Evolutionary conservation across 768 basidiomycete species (phyloP).

Genomic region (Leccinum pellstonianum): DNA sequence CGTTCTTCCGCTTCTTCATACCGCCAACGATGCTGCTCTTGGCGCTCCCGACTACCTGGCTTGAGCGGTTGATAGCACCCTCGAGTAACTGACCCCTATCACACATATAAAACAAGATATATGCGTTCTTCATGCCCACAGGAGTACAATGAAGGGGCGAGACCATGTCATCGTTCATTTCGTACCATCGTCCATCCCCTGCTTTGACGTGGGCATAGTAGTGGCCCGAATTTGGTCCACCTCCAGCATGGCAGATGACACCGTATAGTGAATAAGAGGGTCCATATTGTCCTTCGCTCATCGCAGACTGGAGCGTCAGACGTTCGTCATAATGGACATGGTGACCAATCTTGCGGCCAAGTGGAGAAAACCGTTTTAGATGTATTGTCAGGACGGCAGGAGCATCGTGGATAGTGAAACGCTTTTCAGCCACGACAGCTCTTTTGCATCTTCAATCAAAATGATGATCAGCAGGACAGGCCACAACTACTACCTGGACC

Average conservation of each 20-base stretch:
- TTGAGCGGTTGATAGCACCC: slow-evolving; percentile 46
- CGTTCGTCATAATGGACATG: slow-evolving; percentile 75
- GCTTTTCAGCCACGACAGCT: slow-evolving; percentile 85
- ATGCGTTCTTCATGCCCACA: slow-evolving; percentile 74
- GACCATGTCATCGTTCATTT: slow-evolving; percentile 92
- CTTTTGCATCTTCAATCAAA: slow-evolving; percentile 74
- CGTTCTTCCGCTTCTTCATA: slow-evolving; percentile 48
- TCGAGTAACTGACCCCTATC: slow-evolving; percentile 75
- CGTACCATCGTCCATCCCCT: slow-evolving; percentile 71
- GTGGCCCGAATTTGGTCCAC: slow-evolving; percentile 93
- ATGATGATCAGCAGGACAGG: slow-evolving; percentile 7
- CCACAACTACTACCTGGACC: background rate
- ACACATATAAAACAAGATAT: slow-evolving; percentile 89
- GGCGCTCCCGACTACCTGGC: slow-evolving; percentile 17
- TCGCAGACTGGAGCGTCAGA: slow-evolving; percentile 69
- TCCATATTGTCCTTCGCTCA: slow-evolving; percentile 79
- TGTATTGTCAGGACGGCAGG: slow-evolving; percentile 90
- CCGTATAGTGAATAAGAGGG: slow-evolving; percentile 87
- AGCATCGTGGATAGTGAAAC: slow-evolving; percentile 84
- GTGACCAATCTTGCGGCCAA: slow-evolving; percentile 84
- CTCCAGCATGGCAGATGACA: slow-evolving; percentile 89
- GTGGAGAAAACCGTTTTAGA: slow-evolving; percentile 90
- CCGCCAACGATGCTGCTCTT: slow-evolving; percentile 45
- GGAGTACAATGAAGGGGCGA: slow-evolving; percentile 44
- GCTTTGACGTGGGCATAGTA: slow-evolving; percentile 86